phyloP scores from a whole-genome alignment of 2,329 filamentous ascomycete genomes.

The Didymella pinodella region DNA sequence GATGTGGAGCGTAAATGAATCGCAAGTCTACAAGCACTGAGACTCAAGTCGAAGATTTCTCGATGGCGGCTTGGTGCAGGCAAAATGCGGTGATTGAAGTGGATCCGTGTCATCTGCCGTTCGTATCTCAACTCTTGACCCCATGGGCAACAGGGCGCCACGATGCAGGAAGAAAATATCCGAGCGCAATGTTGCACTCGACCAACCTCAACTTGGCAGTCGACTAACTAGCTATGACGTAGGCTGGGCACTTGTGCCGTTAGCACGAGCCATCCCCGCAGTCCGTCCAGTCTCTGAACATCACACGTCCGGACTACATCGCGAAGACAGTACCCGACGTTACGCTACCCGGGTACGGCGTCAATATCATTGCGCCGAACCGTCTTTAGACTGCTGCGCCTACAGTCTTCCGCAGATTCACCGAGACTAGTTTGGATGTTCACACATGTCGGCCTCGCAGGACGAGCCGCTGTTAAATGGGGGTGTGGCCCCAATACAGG shows the following conservation, averaged over 20 bases:
- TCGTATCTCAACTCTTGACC: background rate
- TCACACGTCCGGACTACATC: constrained; percentile 13
- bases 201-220: constrained; percentile 9
- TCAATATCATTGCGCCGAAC: constrained; percentile 11
- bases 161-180: constrained; percentile 11
- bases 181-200: constrained; percentile 1
- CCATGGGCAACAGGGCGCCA: constrained; percentile 10
- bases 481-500: constrained; percentile 11
- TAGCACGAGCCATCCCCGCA: constrained; percentile 20
- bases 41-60: constrained; percentile 6
- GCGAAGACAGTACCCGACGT: constrained; percentile 1
- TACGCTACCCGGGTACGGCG: constrained; percentile 15
- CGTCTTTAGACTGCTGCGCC: constrained; percentile 4
- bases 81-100: constrained; percentile 13
- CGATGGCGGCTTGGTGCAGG: background rate
- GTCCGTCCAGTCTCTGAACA: constrained; percentile 17
- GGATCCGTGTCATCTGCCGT: constrained; percentile 17
- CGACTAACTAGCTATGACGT: constrained; percentile 12
- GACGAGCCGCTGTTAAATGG: constrained; percentile 21
- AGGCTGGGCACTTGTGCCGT: constrained; percentile 3
- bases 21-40: constrained; percentile 10
- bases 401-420: constrained; percentile 13
- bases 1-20: constrained; percentile 3
- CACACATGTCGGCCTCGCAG: constrained; percentile 20
- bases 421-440: constrained; percentile 4